Evolutionary conservation across 768 basidiomycete genomes (phyloP).

Genomic region (Boletellus emodensis): DNA sequence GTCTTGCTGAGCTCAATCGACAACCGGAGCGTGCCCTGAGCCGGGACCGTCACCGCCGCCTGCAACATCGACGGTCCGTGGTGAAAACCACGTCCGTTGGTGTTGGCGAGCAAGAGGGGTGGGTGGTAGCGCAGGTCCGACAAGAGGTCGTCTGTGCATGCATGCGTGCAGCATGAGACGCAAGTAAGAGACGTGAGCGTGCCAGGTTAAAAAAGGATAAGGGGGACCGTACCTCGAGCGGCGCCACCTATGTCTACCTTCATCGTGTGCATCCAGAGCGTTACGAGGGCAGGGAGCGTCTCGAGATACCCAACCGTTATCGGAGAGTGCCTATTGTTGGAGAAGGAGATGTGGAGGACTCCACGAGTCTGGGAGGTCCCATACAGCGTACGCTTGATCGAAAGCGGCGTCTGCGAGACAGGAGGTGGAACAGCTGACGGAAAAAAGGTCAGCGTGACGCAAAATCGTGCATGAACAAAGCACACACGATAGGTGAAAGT

Average conservation of each 20-base stretch:
- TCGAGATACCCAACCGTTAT: conserved; percentile 67
- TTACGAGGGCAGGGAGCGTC: conserved; percentile 90
- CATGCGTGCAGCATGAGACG: not conserved
- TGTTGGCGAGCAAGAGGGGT: conserved; percentile 28
- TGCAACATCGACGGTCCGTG: conserved; percentile 65
- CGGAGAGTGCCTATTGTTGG: conserved; percentile 50
- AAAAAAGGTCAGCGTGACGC: not conserved
- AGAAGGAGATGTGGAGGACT: conserved; percentile 60
- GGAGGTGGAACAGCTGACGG: conserved; percentile 35
- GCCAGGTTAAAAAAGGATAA: not conserved
- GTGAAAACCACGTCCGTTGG: not conserved
- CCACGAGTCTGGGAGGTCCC: conserved; percentile 77
- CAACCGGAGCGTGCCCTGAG: conserved; percentile 58
- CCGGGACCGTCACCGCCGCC: conserved; percentile 63
- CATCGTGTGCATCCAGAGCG: conserved; percentile 83
- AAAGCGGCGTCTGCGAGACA: conserved; percentile 47
- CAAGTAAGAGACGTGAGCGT: too few relatives aligned
- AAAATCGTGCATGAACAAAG: not conserved
- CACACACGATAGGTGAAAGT: conserved; percentile 57
- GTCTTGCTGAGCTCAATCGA: conserved; percentile 75
- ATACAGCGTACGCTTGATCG: conserved; percentile 62
- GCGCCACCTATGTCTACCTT: conserved; percentile 45
- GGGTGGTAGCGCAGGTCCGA: conserved; percentile 57
- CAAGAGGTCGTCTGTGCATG: conserved; percentile 54
- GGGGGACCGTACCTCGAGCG: conserved; percentile 36